Conservation (phyloP, 805 yeast genomes). For the Ogataea methylovora region DNA sequence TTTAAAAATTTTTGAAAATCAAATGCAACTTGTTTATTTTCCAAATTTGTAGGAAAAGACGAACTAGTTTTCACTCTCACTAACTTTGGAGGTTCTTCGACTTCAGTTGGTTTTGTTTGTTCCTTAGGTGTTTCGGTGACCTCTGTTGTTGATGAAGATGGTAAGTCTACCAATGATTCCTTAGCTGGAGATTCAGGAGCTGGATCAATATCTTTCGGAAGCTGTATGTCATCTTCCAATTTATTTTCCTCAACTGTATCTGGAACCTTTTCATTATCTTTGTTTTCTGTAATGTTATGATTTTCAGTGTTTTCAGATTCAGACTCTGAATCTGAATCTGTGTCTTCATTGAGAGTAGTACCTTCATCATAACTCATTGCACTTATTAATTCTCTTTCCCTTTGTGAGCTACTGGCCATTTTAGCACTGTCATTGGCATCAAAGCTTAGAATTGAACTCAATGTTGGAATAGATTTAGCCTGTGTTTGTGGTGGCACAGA, state of each 20-base stretch:
- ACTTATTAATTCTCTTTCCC: slow-evolving; percentile 9
- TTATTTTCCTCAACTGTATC: not conserved
- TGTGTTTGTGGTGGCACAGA: not conserved
- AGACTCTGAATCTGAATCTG: slow-evolving; percentile 12
- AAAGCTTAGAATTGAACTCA: slow-evolving; percentile 6
- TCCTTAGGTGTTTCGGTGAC: not conserved
- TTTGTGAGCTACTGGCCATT: slow-evolving; percentile 2
- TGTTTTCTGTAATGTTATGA: not conserved
- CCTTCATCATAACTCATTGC: slow-evolving; percentile 13
- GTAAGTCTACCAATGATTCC: not conserved
- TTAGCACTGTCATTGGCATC: not conserved
- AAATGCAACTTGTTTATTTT: slow-evolving; percentile 35
- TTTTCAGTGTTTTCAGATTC: not conserved
- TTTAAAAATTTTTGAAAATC: slow-evolving; percentile 78
- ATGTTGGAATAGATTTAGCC: slow-evolving; percentile 6
- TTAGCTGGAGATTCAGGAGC: not conserved
- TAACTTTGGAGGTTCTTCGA: not conserved
- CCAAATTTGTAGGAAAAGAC: not conserved
- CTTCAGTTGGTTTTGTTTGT: slow-evolving; percentile 1
- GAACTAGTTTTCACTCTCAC: not conserved
- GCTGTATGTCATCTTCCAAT: slow-evolving; percentile 1
- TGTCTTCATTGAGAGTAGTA: slow-evolving; percentile 9
- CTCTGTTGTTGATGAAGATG: not conserved
- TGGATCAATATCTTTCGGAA: not conserved
- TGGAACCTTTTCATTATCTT: slow-evolving; percentile 2